These are phyloP conservation scores for Magnolia officinalis DNA, from an alignment of 164 flowering plant species.

Conservation along the genomic window DNA sequence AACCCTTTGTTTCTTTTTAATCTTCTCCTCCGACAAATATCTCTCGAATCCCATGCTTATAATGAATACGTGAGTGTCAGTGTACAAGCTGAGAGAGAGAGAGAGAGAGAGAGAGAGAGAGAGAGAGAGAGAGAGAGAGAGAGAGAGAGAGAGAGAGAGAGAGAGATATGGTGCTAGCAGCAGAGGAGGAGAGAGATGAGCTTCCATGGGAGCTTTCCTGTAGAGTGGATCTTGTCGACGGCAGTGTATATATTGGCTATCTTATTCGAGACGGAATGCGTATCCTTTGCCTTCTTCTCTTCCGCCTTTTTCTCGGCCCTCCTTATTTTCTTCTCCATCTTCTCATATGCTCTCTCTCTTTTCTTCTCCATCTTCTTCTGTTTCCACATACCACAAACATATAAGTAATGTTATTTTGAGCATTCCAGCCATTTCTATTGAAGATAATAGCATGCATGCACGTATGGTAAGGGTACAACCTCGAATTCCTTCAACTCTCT, in stretches of 20 bases:
- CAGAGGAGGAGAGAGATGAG: background rate
- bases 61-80: no score
- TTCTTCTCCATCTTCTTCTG: conserved; percentile 26
- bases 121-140: background rate
- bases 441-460: background rate
- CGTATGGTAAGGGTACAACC: conserved; percentile 11
- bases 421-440: background rate
- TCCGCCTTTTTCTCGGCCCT: conserved; percentile 17
- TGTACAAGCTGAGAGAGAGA: no score
- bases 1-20: no score
- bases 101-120: background rate
- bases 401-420: background rate
- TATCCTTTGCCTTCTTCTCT: conserved; percentile 15
- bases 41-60: no score
- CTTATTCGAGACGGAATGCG: background rate
- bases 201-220: conserved; percentile 4
- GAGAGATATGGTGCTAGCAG: background rate
- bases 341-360: conserved; percentile 7
- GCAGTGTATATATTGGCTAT: conserved; percentile 1
- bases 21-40: no score
- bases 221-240: background rate
- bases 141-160: no score
- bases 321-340: conserved; percentile 13
- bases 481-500: conserved; percentile 19
- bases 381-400: background rate